phyloP scores from a whole-genome alignment of 1,139 yeast species.

The Lodderomyces metapsilosis region DNA sequence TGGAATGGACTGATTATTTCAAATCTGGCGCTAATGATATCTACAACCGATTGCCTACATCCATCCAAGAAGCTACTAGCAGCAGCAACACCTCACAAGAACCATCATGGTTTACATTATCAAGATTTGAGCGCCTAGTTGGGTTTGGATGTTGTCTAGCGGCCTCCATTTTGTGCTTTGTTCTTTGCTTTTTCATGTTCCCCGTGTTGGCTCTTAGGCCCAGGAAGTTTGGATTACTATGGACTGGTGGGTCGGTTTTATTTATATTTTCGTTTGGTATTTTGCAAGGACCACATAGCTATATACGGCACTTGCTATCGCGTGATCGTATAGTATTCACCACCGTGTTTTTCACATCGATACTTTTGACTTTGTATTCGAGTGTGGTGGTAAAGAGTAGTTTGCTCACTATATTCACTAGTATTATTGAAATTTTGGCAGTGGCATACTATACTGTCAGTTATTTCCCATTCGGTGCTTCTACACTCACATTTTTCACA shows the following conservation, averaged over 20 bases:
- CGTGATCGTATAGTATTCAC: constrained; percentile 79
- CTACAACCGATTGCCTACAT: constrained; percentile 40
- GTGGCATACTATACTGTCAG: constrained; percentile 86
- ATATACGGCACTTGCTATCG: constrained; percentile 70
- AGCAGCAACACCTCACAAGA: constrained; percentile 24
- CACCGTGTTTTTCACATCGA: constrained; percentile 72
- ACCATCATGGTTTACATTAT: constrained; percentile 58
- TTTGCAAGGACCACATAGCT: constrained; percentile 86
- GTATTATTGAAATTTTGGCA: constrained; percentile 77
- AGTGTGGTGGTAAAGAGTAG: constrained; percentile 63
- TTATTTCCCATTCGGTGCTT: constrained; percentile 95
- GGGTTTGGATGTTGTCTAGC: constrained; percentile 76
- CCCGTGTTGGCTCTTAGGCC: constrained; percentile 92
- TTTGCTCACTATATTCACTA: constrained; percentile 70
- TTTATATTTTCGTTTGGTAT: constrained; percentile 90
- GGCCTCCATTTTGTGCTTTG: constrained; percentile 78
- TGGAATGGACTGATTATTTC: constrained; percentile 49
- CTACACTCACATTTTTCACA: constrained; percentile 79
- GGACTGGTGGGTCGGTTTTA: constrained; percentile 89
- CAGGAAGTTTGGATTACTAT: constrained; percentile 80
- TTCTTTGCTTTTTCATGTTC: constrained; percentile 75
- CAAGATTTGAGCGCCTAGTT: constrained; percentile 76
- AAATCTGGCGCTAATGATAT: constrained; percentile 42
- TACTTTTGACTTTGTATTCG: constrained; percentile 61
- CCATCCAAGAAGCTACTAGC: constrained; percentile 16